These are phyloP conservation scores for Heritiera fomes DNA, from an alignment of 345 rosid species.

Conservation along the genomic window DNA sequence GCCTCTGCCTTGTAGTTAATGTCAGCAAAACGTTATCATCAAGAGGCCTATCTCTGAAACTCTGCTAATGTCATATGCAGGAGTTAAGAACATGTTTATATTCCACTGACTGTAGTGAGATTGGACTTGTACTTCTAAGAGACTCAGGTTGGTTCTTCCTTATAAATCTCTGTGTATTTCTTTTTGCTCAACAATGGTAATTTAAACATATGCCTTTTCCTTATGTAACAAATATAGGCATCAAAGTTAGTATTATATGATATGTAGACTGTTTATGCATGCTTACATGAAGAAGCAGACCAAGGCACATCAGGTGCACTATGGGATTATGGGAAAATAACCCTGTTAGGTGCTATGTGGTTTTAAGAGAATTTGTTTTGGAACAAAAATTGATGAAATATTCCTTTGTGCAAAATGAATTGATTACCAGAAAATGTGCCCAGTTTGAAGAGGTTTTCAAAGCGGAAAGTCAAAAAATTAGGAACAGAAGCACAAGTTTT, in stretches of 20 bases:
- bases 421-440: conserved; percentile 51
- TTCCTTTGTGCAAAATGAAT: conserved; percentile 4
- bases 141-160: conserved; percentile 54
- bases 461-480: conserved; percentile 67
- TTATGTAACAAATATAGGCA: conserved; percentile 7
- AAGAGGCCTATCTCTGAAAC: conserved; percentile 5
- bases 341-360: not conserved
- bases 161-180: not conserved
- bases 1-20: conserved; percentile 4
- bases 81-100: conserved; percentile 78
- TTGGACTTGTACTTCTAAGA: conserved; percentile 67
- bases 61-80: conserved; percentile 38
- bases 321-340: not conserved
- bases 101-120: conserved; percentile 86
- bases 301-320: conserved; percentile 6
- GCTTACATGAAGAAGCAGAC: not conserved
- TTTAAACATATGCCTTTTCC: conserved; percentile 6
- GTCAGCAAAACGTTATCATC: not conserved
- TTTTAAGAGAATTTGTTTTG: conserved; percentile 2
- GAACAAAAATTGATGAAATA: conserved; percentile 20
- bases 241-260: not conserved
- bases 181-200: not conserved
- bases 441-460: conserved; percentile 84
- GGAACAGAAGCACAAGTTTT: conserved; percentile 63
- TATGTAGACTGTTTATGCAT: not conserved